Conservation (phyloP, 2,329 filamentous ascomycete species). For the Cladosporium sp. region DNA sequence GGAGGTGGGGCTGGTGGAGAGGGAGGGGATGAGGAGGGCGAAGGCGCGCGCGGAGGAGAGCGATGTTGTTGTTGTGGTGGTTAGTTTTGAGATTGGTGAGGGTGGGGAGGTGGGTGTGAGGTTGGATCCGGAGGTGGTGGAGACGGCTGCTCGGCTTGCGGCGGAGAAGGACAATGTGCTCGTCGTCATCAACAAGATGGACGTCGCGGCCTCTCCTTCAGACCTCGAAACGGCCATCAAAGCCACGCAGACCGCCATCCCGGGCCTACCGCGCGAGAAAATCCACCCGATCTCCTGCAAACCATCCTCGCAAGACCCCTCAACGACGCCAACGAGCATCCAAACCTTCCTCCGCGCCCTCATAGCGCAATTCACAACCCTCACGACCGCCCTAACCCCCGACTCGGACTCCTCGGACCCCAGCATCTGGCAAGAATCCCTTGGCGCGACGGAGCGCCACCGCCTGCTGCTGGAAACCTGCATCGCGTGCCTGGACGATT, state of each 20-base stretch:
- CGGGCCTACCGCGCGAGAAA: conserved; percentile 37
- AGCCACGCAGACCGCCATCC: conserved; percentile 36
- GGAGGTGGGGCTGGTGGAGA: conserved; percentile 66
- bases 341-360: conserved; percentile 62
- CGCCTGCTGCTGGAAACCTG: conserved; percentile 72
- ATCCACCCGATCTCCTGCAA: conserved; percentile 68
- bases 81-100: conserved; percentile 58
- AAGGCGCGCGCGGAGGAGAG: conserved; percentile 74
- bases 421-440: conserved; percentile 69
- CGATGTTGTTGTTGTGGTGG: conserved; percentile 76
- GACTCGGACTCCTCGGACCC: conserved; percentile 45
- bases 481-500: conserved; percentile 63
- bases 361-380: conserved; percentile 58
- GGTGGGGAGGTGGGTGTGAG: conserved; percentile 23
- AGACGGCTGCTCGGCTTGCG: conserved; percentile 47
- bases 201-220: conserved; percentile 40
- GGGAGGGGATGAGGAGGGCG: conserved; percentile 84
- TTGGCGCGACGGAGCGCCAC: conserved; percentile 88
- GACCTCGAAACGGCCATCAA: conserved; percentile 14
- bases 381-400: conserved; percentile 53
- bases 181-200: conserved; percentile 56
- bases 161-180: conserved; percentile 48
- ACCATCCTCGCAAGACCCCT: conserved; percentile 18
- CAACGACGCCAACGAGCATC: conserved; percentile 57
- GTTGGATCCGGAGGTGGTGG: conserved; percentile 50